phyloP scores from a whole-genome alignment of 2,329 filamentous ascomycete genomes.

The Lachnellula occidentalis region DNA sequence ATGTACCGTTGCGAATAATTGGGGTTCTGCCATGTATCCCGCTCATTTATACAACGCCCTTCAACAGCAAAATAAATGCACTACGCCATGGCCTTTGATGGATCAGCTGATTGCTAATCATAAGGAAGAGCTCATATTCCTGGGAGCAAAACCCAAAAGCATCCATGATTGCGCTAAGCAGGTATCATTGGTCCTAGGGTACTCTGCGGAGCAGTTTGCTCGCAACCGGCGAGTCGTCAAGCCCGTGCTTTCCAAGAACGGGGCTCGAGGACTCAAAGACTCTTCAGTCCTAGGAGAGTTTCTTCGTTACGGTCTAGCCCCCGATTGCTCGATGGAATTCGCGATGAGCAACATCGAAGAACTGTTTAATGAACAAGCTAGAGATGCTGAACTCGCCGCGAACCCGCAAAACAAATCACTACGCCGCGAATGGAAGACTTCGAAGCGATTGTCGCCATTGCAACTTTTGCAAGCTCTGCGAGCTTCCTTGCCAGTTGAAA shows the following conservation, averaged over 20 bases:
- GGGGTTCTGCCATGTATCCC: too few species aligned
- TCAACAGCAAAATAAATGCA: neutral
- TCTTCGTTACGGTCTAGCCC: neutral
- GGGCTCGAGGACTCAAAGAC: conserved; percentile 1
- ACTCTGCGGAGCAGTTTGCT: conserved; percentile 2
- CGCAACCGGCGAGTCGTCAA: neutral
- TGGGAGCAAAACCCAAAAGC: conserved; percentile 1
- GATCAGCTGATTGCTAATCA: conserved; percentile 5
- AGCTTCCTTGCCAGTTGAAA: neutral
- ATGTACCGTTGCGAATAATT: neutral
- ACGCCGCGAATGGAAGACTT: conserved; percentile 1
- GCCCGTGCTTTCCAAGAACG: conserved; percentile 1
- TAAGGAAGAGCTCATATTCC: conserved; percentile 6
- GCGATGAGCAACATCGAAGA: conserved; percentile 9
- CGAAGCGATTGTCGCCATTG: neutral
- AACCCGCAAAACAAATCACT: neutral
- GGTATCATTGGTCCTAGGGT: conserved; percentile 2
- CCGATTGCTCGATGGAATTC: neutral
- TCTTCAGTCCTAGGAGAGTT: neutral
- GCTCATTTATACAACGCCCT: neutral
- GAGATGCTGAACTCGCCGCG: neutral
- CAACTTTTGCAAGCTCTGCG: conserved; percentile 7
- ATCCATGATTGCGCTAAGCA: conserved; percentile 6
- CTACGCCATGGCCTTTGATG: conserved; percentile 7
- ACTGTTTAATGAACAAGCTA: conserved; percentile 9